Base-by-base conservation (phyloP, 768 basidiomycete genomes). In the Solioccasus polychromus region DNA sequence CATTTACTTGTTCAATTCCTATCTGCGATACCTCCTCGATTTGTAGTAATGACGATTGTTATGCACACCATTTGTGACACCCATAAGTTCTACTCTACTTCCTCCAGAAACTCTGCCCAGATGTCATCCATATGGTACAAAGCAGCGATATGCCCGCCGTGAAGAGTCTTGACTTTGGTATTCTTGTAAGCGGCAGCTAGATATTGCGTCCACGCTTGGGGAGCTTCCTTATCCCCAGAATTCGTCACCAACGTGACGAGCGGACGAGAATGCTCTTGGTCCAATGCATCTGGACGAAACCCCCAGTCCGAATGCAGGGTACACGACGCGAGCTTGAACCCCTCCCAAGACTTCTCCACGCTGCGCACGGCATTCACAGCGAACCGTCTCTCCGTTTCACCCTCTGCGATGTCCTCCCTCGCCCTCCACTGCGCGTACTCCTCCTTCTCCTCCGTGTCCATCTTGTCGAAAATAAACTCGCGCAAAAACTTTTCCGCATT, bases 251-350 rank as follows among this genome's bases (percentile, higher is more conserved):
- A 47, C 42, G 78, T 54, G 19, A 83, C 72, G 3, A 67, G 71
- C 24, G 73, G 71, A 28, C 58, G 60, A 42, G 68, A 63, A 52
- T 78, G 73, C 19, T 67, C 70, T 23, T 71, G 74, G 47, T 79
- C 73, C 39, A 79, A 60, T 4, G 52, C 52, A 29, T 66, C 60
- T 3, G 74, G 74, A 12, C 50, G 52, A 51, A 73, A 78, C 6
- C 71, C 78, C 78, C 80, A 82, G 44, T 74, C 74, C 14, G 73
- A 69, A 36, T 80, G 75, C 40, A 75, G 60, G 23, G 77, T 58
- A 24, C 61, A 52, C 7, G 71, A 44, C 42, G 69, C 52, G 36
- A 73, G 72, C 46, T 71, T 62, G 52, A 79, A 78, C 1, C 80
- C 82, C 34, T 68, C 72, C 78, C 78, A 79, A 37, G 75, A 66